Conservation (phyloP, 495 filamentous ascomycete species). For the Astrothelium subdiscretum region DNA sequence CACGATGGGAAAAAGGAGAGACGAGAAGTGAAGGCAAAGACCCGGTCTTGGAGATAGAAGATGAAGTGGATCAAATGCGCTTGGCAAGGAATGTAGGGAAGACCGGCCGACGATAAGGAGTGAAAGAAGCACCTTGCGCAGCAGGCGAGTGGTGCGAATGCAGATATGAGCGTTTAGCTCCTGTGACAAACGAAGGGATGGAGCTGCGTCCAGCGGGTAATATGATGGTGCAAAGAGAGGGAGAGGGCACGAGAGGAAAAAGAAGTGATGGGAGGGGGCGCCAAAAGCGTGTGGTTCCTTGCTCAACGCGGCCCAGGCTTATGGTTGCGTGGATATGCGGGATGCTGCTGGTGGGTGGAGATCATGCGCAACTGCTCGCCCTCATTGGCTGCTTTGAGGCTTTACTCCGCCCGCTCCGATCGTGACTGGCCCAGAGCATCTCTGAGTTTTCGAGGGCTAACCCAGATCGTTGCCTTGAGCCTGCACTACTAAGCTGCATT, state of each 20-base stretch:
- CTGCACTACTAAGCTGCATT: not conserved
- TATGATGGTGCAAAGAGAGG: not conserved
- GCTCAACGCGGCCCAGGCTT: not conserved
- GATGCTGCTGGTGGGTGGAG: not conserved
- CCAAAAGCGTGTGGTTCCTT: not conserved
- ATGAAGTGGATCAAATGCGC: not conserved
- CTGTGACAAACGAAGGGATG: not conserved
- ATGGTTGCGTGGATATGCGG: not conserved
- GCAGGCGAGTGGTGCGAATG: not conserved
- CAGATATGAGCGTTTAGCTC: not conserved
- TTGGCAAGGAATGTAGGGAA: conserved; percentile 1
- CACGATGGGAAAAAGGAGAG: not conserved
- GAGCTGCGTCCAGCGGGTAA: conserved; percentile 1
- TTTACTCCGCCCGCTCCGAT: not conserved
- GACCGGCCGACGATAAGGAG: not conserved
- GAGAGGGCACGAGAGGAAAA: not conserved
- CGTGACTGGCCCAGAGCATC: not conserved
- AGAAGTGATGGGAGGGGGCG: not conserved
- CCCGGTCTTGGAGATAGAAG: not conserved
- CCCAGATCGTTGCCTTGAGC: not conserved
- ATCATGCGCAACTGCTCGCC: too few species aligned
- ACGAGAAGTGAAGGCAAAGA: not conserved
- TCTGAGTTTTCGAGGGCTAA: not conserved
- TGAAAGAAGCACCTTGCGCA: not conserved
- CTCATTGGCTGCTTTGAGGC: too few species aligned